Evolutionary conservation across 2,329 filamentous ascomycete species (phyloP).

Genomic region (Talaromyces sp.): DNA sequence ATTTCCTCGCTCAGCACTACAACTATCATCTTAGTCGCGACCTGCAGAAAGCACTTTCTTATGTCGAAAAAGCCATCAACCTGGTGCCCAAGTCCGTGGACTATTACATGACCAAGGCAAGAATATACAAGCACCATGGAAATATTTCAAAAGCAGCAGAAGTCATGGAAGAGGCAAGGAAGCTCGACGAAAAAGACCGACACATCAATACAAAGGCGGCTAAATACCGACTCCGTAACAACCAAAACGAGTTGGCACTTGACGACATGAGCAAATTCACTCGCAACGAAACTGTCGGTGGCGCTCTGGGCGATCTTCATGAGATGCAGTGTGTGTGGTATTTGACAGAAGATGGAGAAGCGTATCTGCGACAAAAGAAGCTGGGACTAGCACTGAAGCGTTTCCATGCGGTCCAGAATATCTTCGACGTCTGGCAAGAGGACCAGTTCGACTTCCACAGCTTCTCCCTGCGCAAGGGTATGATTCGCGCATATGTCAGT

Average conservation of each 20-base stretch:
- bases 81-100: conserved; percentile 77
- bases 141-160: conserved; percentile 74
- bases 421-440: conserved; percentile 97
- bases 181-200: conserved; percentile 81
- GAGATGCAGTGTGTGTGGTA: conserved; percentile 99
- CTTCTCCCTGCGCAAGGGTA: conserved; percentile 94
- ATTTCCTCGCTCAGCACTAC: conserved; percentile 95
- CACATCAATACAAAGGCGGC: conserved; percentile 98
- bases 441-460: conserved; percentile 99
- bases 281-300: conserved; percentile 79
- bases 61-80: conserved; percentile 77
- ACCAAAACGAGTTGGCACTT: conserved; percentile 80
- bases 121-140: conserved; percentile 88
- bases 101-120: conserved; percentile 89
- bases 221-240: conserved; percentile 91
- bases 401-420: conserved; percentile 80
- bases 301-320: conserved; percentile 81
- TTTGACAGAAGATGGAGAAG: conserved; percentile 88
- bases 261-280: conserved; percentile 93
- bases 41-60: conserved; percentile 72
- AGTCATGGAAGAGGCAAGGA: conserved; percentile 80
- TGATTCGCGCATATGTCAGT: conserved; percentile 89
- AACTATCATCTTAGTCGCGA: conserved; percentile 87
- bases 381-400: conserved; percentile 84
- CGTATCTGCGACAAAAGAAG: conserved; percentile 76